These are phyloP conservation scores for Sugiyamaella marilandica DNA, from an alignment of 805 yeast species.

Conservation along the genomic window DNA sequence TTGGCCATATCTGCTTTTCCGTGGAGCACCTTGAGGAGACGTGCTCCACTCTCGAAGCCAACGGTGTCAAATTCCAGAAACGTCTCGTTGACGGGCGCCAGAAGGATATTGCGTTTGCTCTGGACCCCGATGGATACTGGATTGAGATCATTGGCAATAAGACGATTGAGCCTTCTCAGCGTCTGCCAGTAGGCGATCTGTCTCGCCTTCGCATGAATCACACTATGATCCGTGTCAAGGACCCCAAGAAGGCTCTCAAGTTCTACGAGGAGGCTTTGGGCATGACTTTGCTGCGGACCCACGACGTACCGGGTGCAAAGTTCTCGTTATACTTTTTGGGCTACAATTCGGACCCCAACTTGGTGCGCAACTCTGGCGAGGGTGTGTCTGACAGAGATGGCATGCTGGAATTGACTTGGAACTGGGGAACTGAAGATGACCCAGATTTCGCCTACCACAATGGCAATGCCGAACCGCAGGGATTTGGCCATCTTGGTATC, in stretches of 20 bases:
- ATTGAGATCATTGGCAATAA: slow-evolving; percentile 74
- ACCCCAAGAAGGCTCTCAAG: slow-evolving; percentile 65
- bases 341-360: slow-evolving; percentile 45
- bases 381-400: slow-evolving; percentile 48
- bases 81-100: slow-evolving; percentile 86
- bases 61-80: slow-evolving; percentile 75
- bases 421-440: slow-evolving; percentile 91
- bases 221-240: slow-evolving; percentile 89
- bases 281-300: slow-evolving; percentile 60
- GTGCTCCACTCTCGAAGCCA: slow-evolving; percentile 53
- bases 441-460: slow-evolving; percentile 70
- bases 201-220: slow-evolving; percentile 65
- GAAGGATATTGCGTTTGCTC: slow-evolving; percentile 85
- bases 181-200: slow-evolving; percentile 22
- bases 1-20: slow-evolving; percentile 88
- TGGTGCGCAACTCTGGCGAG: slow-evolving; percentile 40
- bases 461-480: slow-evolving; percentile 75
- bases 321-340: slow-evolving; percentile 86
- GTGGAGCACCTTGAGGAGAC: slow-evolving; percentile 70
- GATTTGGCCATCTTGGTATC: slow-evolving; percentile 83
- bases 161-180: slow-evolving; percentile 35
- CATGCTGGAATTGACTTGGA: slow-evolving; percentile 84
- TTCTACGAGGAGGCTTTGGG: slow-evolving; percentile 82
- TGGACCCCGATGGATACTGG: slow-evolving; percentile 98
- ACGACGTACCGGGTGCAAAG: slow-evolving; percentile 60